Base-by-base conservation (phyloP, 2,329 filamentous ascomycete genomes). In the Monosporascus sp. region DNA sequence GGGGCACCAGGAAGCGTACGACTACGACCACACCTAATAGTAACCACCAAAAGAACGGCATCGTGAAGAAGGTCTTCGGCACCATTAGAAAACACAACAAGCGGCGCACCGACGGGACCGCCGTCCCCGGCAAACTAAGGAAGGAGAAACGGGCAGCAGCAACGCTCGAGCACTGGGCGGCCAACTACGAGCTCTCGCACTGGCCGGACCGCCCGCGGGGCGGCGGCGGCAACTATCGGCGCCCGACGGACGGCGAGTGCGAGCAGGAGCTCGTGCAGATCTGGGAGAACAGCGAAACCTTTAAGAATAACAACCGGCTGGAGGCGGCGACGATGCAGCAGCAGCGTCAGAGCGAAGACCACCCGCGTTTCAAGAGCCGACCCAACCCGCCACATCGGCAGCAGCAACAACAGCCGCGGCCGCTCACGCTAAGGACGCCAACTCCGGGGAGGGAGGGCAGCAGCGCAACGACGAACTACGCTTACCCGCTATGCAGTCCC, bases 131-230 rank as follows among this genome's bases (percentile, higher is more conserved):
- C 39, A 20, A 24, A 35, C 31, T 5, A 35, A 11, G 9, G 31
- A 35, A 35, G 31, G 31, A 35, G 31, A 14, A 35, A 20, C n/a
- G 11, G n/a, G 6, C 41, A 49, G 36, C 48, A 48, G 9, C 25
- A 48, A 24, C 46, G 38, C 18, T 36, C n/a, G 25, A 53, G 54
- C 35, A 36, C 48, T 58, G 59, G 59, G 41, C 50, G 3, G 39
- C 52, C 35, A 50, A 47, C 37, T 61, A 54, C 41, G 27, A 56
- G 44, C 45, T 52, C n/a, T 56, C 52, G 9, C 60, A 59, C 44
- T 50, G 48, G 20, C 58, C 60, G 4, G 58, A 62, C 54, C 55
- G 58, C 8, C 58, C 58, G 17, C 47, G 17, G 3, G 47, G 53
- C 8, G 57, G 60, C 46, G 57, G 48, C 51, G 53, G 25, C 22